A percentile compares a stretch with the other conserved stretches of the same genome.
Conservation (phyloP, 2,329 filamentous ascomycete species). For the Hirsutella minnesotensis region DNA sequence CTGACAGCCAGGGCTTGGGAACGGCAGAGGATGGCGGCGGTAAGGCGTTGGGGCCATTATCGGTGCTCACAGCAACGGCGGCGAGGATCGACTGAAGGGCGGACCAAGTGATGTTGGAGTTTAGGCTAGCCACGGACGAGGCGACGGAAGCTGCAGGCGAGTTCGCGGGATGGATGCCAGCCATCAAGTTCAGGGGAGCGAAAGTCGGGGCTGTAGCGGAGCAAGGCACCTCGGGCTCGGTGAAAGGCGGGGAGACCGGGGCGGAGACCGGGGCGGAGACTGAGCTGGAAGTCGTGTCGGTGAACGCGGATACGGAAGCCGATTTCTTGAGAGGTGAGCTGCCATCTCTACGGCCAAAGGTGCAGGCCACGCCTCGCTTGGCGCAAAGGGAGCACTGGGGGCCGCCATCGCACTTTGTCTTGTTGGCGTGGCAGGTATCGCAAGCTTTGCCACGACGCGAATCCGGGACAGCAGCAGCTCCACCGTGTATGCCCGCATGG, state of each 20-base stretch:
- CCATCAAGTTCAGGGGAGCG: not conserved
- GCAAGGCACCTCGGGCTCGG: not conserved
- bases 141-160: not conserved
- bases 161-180: not conserved
- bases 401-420: slow-evolving; percentile 31
- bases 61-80: not conserved
- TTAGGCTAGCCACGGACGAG: not conserved
- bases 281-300: not conserved
- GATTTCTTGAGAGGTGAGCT: not conserved
- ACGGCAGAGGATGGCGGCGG: slow-evolving; percentile 3
- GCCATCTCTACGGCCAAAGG: slow-evolving; percentile 16
- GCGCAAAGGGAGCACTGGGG: slow-evolving; percentile 24
- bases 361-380: slow-evolving; percentile 25
- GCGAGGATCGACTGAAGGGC: slow-evolving; percentile 5
- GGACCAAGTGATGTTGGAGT: slow-evolving; percentile 1
- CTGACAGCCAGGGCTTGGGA: slow-evolving; percentile 10
- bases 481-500: slow-evolving; percentile 23
- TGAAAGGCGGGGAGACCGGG: not conserved
- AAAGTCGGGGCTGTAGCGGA: not conserved
- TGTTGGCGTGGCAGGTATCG: slow-evolving; percentile 30
- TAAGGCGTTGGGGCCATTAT: not conserved
- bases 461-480: slow-evolving; percentile 14
- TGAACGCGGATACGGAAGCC: not conserved
- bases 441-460: slow-evolving; percentile 27
- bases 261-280: not conserved